phyloP scores from a whole-genome alignment of 2,329 filamentous ascomycete species.

The Talaromyces sp. region DNA sequence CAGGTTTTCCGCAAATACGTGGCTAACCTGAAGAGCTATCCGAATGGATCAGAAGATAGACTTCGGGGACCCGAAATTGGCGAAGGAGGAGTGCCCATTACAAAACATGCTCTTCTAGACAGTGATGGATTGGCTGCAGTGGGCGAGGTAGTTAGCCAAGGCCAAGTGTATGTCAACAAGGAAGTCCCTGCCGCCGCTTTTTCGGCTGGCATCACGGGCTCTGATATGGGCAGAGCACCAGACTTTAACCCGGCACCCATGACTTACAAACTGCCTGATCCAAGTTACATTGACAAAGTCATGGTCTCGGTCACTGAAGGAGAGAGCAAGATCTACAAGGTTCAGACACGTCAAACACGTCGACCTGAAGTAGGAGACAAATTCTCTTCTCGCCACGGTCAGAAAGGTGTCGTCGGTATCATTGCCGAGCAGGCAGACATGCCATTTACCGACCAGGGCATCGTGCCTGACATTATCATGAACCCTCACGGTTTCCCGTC shows the following conservation, averaged over 20 bases:
- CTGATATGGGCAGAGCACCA: conserved; percentile 54
- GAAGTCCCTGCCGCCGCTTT: conserved; percentile 75
- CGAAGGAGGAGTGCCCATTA: conserved; percentile 58
- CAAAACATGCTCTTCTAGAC: conserved; percentile 71
- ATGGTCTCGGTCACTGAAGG: conserved; percentile 87
- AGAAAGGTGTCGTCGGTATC: conserved; percentile 96
- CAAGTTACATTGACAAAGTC: conserved; percentile 91
- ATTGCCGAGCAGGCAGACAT: conserved; percentile 96
- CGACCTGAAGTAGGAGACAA: conserved; percentile 96
- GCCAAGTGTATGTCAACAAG: conserved; percentile 89
- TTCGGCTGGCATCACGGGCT: conserved; percentile 60
- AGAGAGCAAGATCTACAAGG: conserved; percentile 83
- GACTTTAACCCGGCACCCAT: conserved; percentile 41
- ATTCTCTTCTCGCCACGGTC: conserved; percentile 96
- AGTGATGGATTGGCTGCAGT: conserved; percentile 86
- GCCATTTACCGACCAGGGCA: conserved; percentile 86
- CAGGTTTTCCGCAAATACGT: conserved; percentile 97
- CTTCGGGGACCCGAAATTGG: conserved; percentile 60
- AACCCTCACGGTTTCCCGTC: conserved; percentile 99
- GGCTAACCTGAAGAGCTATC: conserved; percentile 81
- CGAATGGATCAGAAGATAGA: conserved; percentile 67
- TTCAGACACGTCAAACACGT: conserved; percentile 92
- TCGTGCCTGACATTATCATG: conserved; percentile 99
- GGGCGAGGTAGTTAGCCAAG: conserved; percentile 71
- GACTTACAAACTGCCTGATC: conserved; percentile 79